Percentiles rank a stretch among this genome's conserved stretches.
Evolutionary conservation across 2,329 filamentous ascomycete species (phyloP).

Genomic region (Ceratocystis albifundus): DNA sequence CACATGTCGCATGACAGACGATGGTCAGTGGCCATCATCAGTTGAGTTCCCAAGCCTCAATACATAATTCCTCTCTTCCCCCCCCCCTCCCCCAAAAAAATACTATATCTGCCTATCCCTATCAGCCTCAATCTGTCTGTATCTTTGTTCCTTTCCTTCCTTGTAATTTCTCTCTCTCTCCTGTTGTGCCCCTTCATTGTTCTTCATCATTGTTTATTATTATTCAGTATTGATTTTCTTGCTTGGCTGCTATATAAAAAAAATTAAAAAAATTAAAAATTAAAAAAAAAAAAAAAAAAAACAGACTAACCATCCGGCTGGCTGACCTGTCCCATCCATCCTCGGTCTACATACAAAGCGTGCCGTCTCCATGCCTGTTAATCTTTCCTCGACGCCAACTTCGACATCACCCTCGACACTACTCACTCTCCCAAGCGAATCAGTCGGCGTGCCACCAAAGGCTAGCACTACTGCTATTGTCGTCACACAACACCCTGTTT

Average conservation of each 20-base stretch:
- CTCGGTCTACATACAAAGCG: neutral
- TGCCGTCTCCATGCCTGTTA: neutral
- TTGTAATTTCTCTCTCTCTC: neutral
- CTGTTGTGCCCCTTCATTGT: neutral
- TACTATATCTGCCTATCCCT: too few relatives aligned
- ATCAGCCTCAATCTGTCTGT: too few relatives aligned
- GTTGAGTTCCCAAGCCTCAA: too few relatives aligned
- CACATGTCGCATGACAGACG: too few relatives aligned
- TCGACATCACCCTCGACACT: neutral
- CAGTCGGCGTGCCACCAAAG: neutral
- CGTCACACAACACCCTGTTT: neutral
- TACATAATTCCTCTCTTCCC: too few relatives aligned
- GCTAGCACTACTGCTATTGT: neutral
- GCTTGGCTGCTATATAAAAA: neutral
- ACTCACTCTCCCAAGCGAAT: neutral
- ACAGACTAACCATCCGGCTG: neutral
- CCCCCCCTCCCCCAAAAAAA: too few relatives aligned
- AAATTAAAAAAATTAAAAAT: too few relatives aligned
- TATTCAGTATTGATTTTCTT: constrained; percentile 4
- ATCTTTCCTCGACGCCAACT: neutral
- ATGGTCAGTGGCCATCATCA: too few relatives aligned
- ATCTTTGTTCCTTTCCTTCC: neutral
- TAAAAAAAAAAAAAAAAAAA: too few relatives aligned
- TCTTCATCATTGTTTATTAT: neutral
- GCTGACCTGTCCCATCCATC: too few relatives aligned